Conservation (phyloP, 1,139 yeast genomes). For the Blastobotrys apis region DNA sequence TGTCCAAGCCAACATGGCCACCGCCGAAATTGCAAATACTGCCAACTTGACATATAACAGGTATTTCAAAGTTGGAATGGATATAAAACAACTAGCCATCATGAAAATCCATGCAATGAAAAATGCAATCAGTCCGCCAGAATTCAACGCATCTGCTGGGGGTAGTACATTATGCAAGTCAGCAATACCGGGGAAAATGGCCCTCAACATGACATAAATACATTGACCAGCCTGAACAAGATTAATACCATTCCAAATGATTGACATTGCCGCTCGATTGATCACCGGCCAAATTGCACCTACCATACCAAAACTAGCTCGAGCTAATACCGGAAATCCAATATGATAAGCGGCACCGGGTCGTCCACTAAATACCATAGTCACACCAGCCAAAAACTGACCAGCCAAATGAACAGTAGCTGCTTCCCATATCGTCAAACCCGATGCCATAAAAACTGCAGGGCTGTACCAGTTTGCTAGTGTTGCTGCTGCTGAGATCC, state of each 20-base stretch:
- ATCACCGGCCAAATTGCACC: slow-evolving; percentile 78
- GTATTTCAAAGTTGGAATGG: slow-evolving; percentile 69
- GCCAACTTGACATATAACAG: slow-evolving; percentile 67
- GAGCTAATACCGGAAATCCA: slow-evolving; percentile 70
- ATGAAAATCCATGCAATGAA: slow-evolving; percentile 70
- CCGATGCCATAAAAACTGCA: slow-evolving; percentile 27
- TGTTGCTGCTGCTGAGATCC: slow-evolving; percentile 26
- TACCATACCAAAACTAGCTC: slow-evolving; percentile 73
- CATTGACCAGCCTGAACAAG: slow-evolving; percentile 76
- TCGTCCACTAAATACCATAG: slow-evolving; percentile 61
- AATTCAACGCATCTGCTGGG: slow-evolving; percentile 45
- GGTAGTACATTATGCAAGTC: slow-evolving; percentile 50
- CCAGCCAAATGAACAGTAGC: slow-evolving; percentile 41
- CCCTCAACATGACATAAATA: slow-evolving; percentile 61
- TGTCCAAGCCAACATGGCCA: slow-evolving; percentile 70
- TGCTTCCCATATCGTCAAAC: slow-evolving; percentile 29
- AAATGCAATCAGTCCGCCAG: slow-evolving; percentile 60
- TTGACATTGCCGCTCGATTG: slow-evolving; percentile 76
- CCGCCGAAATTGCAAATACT: slow-evolving; percentile 67
- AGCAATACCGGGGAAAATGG: slow-evolving; percentile 62
- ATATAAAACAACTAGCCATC: slow-evolving; percentile 65
- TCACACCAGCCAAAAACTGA: slow-evolving; percentile 54
- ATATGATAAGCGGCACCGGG: slow-evolving; percentile 72
- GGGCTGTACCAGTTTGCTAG: slow-evolving; percentile 34
- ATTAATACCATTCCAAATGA: slow-evolving; percentile 80